Conservation (phyloP, 768 basidiomycete genomes). For the Leccinellum rugosiceps region DNA sequence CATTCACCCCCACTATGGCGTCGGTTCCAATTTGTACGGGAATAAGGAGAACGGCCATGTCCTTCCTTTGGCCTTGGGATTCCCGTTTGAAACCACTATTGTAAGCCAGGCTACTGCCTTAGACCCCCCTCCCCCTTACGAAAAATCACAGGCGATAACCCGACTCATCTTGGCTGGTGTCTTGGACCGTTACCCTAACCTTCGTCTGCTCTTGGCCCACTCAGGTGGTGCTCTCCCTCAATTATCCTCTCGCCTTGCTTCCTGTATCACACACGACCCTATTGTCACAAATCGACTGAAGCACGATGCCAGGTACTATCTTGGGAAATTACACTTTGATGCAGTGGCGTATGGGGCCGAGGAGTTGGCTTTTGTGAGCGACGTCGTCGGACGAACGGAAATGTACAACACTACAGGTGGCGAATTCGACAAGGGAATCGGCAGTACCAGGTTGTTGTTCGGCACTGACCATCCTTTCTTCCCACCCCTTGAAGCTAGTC, state of each 20-base stretch:
- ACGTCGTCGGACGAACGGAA: conserved; percentile 60
- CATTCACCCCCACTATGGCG: conserved; percentile 84
- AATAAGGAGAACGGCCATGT: conserved; percentile 82
- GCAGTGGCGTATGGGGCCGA: conserved; percentile 89
- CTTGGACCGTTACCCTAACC: conserved; percentile 72
- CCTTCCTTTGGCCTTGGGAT: conserved; percentile 80
- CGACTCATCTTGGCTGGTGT: conserved; percentile 79
- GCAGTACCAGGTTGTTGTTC: conserved; percentile 66
- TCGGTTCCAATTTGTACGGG: conserved; percentile 73
- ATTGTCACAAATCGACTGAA: conserved; percentile 67
- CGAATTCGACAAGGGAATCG: conserved; percentile 34
- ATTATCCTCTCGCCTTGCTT: conserved; percentile 79
- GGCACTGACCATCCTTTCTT: conserved; percentile 93
- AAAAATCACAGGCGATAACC: conserved; percentile 54
- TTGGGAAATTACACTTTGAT: conserved; percentile 78
- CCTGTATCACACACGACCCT: conserved; percentile 85
- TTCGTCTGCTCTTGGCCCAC: conserved; percentile 80
- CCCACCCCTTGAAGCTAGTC: conserved; percentile 65
- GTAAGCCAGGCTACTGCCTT: conserved; percentile 41
- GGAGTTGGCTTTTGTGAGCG: conserved; percentile 76
- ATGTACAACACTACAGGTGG: conserved; percentile 40
- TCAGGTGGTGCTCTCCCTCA: conserved; percentile 84
- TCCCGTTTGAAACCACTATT: conserved; percentile 88
- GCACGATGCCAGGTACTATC: conserved; percentile 81
- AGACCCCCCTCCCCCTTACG: conserved; percentile 2